Conservation (phyloP, 1,284 basidiomycete species). For the Schizophyllum commune region DNA sequence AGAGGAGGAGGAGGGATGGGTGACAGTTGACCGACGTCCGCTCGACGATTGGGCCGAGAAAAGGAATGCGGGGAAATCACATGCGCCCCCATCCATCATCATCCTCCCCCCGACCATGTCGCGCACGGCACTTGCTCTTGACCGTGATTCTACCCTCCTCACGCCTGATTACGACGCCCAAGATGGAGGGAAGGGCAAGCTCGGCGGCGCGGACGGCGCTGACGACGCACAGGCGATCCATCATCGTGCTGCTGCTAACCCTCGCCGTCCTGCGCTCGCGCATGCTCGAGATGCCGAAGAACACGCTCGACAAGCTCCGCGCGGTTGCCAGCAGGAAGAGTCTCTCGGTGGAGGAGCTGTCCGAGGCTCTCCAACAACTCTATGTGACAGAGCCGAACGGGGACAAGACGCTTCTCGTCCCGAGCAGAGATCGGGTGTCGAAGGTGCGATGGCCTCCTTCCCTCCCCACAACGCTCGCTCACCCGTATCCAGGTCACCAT, state of each 20-base stretch:
- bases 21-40: neutral
- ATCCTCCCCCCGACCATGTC: neutral
- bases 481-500: constrained; percentile 32
- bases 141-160: neutral
- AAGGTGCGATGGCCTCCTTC: constrained; percentile 33
- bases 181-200: neutral
- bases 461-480: neutral
- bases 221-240: neutral
- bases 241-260: neutral
- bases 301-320: neutral
- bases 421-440: constrained; percentile 52
- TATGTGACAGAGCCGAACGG: constrained; percentile 49
- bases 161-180: neutral
- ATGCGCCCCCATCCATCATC: neutral
- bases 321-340: neutral
- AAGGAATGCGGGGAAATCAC: neutral
- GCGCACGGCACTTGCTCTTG: neutral
- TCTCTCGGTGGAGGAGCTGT: constrained; percentile 29
- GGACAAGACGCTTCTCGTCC: constrained; percentile 58
- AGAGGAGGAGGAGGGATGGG: constrained; percentile 2
- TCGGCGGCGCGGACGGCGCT: neutral
- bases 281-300: neutral
- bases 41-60: neutral
- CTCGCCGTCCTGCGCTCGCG: neutral
- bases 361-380: constrained; percentile 44